These are phyloP conservation scores for Picochlorum sp. DNA, from an alignment of 139 green algal species.

Conservation along the genomic window DNA sequence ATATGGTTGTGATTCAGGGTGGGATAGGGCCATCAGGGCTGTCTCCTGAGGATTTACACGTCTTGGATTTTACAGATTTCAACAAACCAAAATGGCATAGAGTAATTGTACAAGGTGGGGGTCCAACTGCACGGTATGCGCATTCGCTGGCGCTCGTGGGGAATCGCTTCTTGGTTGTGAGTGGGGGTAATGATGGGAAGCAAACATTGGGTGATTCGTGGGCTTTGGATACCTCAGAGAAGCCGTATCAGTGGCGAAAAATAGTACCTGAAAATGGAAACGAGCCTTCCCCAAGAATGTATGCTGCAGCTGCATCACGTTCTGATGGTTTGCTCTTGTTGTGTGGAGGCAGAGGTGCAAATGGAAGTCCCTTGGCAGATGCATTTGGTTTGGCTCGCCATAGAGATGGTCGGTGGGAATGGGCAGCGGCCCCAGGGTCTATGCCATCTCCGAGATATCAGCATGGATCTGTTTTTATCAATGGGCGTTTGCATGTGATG, in stretches of 20 bases:
- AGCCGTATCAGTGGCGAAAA: constrained; percentile 95
- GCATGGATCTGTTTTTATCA: constrained; percentile 93
- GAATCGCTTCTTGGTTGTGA: constrained; percentile 93
- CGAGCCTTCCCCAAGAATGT: constrained; percentile 85
- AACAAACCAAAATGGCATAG: constrained; percentile 89
- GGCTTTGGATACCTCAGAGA: constrained; percentile 96
- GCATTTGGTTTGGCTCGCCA: constrained; percentile 95
- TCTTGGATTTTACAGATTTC: constrained; percentile 93
- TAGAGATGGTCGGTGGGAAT: constrained; percentile 96
- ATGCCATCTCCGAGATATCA: constrained; percentile 92
- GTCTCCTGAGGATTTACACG: constrained; percentile 92
- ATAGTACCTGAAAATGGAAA: constrained; percentile 78
- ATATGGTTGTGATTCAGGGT: constrained; percentile 97
- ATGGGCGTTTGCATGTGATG: constrained; percentile 84
- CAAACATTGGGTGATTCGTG: constrained; percentile 82
- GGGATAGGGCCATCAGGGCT: constrained; percentile 90
- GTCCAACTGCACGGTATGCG: constrained; percentile 88
- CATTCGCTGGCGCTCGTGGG: constrained; percentile 93
- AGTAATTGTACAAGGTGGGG: constrained; percentile 88
- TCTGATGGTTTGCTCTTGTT: constrained; percentile 93
- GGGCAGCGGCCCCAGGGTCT: constrained; percentile 85
- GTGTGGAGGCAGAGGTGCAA: constrained; percentile 81
- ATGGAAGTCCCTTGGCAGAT: constrained; percentile 73
- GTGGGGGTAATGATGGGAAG: constrained; percentile 96
- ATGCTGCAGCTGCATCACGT: constrained; percentile 83